phyloP scores from a whole-genome alignment of 2,329 filamentous ascomycete species.

The Aureobasidium vineae region DNA sequence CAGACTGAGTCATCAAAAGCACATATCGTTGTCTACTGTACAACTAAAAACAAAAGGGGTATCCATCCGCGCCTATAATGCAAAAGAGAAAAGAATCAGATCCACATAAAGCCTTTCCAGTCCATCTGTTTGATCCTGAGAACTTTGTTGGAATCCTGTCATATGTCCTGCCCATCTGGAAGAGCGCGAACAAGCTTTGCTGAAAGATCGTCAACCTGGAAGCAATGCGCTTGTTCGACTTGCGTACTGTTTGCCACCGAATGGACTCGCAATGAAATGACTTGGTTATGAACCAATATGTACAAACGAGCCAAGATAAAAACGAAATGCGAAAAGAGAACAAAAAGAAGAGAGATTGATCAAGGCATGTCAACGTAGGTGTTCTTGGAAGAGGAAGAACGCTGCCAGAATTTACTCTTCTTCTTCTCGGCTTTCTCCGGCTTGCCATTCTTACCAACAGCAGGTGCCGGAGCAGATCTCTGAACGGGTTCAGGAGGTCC shows the following conservation, averaged over 20 bases:
- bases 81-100: not conserved
- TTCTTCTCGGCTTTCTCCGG: constrained; percentile 34
- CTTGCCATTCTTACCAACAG: constrained; percentile 5
- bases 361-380: constrained; percentile 33
- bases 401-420: constrained; percentile 30
- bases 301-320: too few species aligned
- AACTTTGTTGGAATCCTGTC: too few species aligned
- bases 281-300: too few species aligned
- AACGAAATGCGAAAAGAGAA: too few species aligned
- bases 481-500: constrained; percentile 37
- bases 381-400: constrained; percentile 22
- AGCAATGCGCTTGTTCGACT: not conserved
- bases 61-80: not conserved
- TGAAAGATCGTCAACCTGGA: not conserved
- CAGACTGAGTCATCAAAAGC: too few species aligned
- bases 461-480: constrained; percentile 28
- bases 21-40: constrained; percentile 3
- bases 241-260: not conserved
- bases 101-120: not conserved
- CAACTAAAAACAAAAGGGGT: not conserved
- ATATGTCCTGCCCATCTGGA: not conserved
- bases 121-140: constrained; percentile 2
- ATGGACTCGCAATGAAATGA: too few species aligned
- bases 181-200: not conserved
- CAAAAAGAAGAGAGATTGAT: not conserved